These are phyloP conservation scores for Dioscorea zingiberensis DNA, from an alignment of 106 monocot species.

Conservation along the genomic window DNA sequence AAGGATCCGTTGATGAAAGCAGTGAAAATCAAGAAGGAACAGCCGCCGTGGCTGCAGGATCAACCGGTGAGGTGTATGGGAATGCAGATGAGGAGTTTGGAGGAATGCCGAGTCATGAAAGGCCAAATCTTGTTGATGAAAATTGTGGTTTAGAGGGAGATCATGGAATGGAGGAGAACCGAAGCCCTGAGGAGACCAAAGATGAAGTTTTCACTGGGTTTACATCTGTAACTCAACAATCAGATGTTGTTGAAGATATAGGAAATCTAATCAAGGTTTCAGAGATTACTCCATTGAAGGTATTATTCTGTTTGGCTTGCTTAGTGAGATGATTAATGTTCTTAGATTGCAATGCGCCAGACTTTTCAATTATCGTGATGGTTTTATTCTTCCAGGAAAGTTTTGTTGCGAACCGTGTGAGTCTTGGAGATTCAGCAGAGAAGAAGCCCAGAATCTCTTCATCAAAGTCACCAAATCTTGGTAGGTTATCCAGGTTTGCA, in stretches of 20 bases:
- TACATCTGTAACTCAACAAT: not conserved
- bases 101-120: not conserved
- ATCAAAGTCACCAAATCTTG: constrained; percentile 6
- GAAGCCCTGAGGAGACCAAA: not conserved
- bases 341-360: too few relatives aligned
- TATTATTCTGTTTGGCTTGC: constrained; percentile 14
- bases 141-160: not conserved
- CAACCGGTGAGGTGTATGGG: not conserved
- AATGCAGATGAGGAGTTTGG: not conserved
- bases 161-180: not conserved
- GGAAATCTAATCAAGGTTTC: constrained; percentile 3
- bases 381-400: constrained; percentile 41
- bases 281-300: constrained; percentile 48
- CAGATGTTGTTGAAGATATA: not conserved
- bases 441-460: constrained; percentile 19
- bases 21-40: not conserved
- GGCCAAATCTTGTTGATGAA: constrained; percentile 5
- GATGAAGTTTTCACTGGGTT: not conserved
- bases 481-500: constrained; percentile 4
- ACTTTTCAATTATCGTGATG: not conserved
- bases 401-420: constrained; percentile 19
- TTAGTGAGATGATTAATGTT: not conserved
- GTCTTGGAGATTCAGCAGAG: constrained; percentile 8
- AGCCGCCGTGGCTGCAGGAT: not conserved
- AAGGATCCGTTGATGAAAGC: not conserved